Evolutionary conservation across 495 filamentous ascomycete species (phyloP), one percentile per base, ranked within the genome.

Genomic region (Tetracladium setigerum): DNA sequence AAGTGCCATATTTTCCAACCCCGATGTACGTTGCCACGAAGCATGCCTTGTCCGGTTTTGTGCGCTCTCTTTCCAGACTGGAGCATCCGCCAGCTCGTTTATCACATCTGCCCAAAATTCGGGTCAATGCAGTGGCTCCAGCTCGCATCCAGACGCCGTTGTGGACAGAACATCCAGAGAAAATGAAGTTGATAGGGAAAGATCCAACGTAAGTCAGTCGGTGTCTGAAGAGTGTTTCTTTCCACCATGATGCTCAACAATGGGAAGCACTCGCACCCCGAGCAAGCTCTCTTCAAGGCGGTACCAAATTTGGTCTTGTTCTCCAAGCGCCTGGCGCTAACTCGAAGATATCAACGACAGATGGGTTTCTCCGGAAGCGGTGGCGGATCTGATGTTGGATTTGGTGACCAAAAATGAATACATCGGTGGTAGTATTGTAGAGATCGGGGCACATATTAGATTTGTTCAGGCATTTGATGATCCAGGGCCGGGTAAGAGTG

Each of bases 141-240:
- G 83, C 80, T 4, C 59, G 83, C 1, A 79, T 84, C 52, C 79
- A 78, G 54, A 86, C 82, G 1, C 77, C 83, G 22, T 57, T 87
- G 4, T 87, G 81, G 81, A 80, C 75, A 0, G 79, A 85, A 1
- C 67, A 83, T 52, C 79, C 81, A 12, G 81, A 85, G 58, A 86
- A 87, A 57, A 14, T 81, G 44, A 66, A 67, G 48, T 70, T 81
- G 58, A 41, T 55, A 6, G 40, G 42, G 38, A 41, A 41, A 17
- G 24, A 45, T 18, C 38, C 50, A 31, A 27, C 3, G 22, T 27
- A 27, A 27, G 22, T 27, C 22, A 27, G 22, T 27, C 34, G 7
- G n/a, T n/a, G n/a, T n/a, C 7, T 27, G 22, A 7, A 27, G 22
- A 27, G 22, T 27, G 22, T 7, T 7, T 27, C 22, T 27, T 3